phyloP scores from a whole-genome alignment of 2,329 filamentous ascomycete genomes.

The Fusarium sp. region DNA sequence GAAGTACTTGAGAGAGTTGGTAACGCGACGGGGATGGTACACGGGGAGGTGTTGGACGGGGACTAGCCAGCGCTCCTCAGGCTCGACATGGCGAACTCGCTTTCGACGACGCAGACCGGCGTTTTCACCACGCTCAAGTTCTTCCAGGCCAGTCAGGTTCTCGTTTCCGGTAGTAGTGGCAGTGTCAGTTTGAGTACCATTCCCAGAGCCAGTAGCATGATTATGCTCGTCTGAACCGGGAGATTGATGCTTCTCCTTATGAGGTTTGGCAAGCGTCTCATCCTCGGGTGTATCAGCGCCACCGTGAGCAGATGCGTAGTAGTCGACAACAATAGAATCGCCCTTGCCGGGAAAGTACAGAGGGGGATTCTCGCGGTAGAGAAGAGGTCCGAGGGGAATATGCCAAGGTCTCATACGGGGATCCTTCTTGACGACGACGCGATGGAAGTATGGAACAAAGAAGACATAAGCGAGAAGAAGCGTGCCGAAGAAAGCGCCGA shows the following conservation, averaged over 20 bases:
- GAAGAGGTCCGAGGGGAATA: background rate
- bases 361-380: background rate
- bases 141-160: background rate
- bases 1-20: background rate
- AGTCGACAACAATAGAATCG: background rate
- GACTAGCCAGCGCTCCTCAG: background rate
- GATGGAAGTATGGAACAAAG: background rate
- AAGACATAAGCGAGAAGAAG: background rate
- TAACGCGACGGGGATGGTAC: background rate
- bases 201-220: rapidly evolving
- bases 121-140: background rate
- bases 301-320: background rate
- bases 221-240: background rate
- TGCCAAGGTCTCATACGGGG: background rate
- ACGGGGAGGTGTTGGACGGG: background rate
- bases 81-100: background rate
- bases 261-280: background rate
- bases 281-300: background rate
- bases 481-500: background rate
- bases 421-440: background rate
- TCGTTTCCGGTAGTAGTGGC: background rate
- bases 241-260: rapidly evolving
- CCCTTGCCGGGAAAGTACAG: background rate
- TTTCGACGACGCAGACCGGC: background rate
- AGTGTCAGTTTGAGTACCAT: background rate